Percentiles rank a stretch among this genome's conserved stretches.
phyloP scores from a whole-genome alignment of 495 filamentous ascomycete species.

The Sporormia fimetaria region DNA sequence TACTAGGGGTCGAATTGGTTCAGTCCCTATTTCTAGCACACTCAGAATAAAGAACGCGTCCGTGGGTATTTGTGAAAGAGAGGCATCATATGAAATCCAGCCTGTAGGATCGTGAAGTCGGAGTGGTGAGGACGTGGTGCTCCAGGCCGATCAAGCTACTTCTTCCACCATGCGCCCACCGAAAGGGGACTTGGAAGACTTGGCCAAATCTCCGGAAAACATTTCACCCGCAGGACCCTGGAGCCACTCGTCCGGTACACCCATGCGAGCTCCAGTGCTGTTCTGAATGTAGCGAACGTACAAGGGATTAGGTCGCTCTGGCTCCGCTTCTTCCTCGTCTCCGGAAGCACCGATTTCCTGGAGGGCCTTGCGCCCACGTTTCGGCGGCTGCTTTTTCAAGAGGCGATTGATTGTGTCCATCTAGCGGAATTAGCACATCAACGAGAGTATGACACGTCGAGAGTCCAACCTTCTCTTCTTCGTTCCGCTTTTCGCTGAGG shows the following conservation, averaged over 20 bases:
- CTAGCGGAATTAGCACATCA: slow-evolving; percentile 35
- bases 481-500: slow-evolving; percentile 93
- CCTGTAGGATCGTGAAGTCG: no score
- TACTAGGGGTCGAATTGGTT: no score
- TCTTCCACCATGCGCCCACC: slow-evolving; percentile 27
- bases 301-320: slow-evolving; percentile 50
- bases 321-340: slow-evolving; percentile 40
- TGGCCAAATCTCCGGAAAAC: slow-evolving; percentile 36
- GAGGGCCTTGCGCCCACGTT: slow-evolving; percentile 49
- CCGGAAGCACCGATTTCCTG: slow-evolving; percentile 40
- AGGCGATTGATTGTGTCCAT: slow-evolving; percentile 99
- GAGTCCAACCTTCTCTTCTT: slow-evolving; percentile 81
- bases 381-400: slow-evolving; percentile 89
- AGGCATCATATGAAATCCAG: no score
- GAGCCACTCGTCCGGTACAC: slow-evolving; percentile 77
- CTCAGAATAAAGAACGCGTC: no score
- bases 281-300: slow-evolving; percentile 73
- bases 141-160: slow-evolving; percentile 19
- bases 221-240: slow-evolving; percentile 52
- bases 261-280: slow-evolving; percentile 53
- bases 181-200: slow-evolving; percentile 7
- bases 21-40: no score
- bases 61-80: no score
- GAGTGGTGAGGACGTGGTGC: no score
- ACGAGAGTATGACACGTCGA: neutral